Evolutionary conservation across 139 green algal species (phyloP).

Genomic region (Closterium sp.): DNA sequence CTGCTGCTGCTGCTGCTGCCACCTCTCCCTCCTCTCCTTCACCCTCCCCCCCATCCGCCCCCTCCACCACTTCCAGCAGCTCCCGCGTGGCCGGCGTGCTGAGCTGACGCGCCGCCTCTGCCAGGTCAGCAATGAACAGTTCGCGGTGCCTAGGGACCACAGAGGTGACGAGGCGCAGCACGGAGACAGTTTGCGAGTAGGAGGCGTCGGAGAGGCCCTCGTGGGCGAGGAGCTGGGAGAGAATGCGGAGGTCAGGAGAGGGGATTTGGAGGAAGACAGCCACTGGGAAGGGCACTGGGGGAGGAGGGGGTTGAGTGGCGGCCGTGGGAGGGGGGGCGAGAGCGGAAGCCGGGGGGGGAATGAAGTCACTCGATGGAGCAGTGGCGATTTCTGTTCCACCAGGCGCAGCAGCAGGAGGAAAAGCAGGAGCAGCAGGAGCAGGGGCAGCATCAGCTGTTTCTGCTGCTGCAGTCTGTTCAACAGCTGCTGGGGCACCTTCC

Average conservation of each 20-base stretch:
- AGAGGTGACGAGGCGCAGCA: constrained; percentile 68
- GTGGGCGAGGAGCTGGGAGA: neutral
- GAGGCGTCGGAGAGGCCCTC: constrained; percentile 60
- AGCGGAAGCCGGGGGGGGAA: neutral
- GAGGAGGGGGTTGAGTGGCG: neutral
- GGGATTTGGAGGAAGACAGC: neutral
- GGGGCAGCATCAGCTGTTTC: neutral
- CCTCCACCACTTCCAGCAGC: constrained; percentile 40
- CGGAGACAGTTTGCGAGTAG: constrained; percentile 56
- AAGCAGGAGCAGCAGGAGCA: no score
- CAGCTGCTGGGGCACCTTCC: neutral
- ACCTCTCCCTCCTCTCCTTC: neutral
- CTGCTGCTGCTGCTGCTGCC: neutral
- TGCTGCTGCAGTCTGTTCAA: neutral
- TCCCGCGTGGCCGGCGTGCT: constrained; percentile 29
- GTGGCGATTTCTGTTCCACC: neutral
- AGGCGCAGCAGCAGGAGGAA: no score
- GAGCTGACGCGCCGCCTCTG: constrained; percentile 19
- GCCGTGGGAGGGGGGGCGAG: neutral
- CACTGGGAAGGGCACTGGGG: neutral
- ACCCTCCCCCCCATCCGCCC: no score
- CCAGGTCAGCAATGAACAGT: constrained; percentile 59
- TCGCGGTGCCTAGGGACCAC: constrained; percentile 57
- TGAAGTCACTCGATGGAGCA: neutral
- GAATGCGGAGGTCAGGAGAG: neutral